Conservation (phyloP, 176 grass and related monocot genomes). For the Triticum turgidum region DNA sequence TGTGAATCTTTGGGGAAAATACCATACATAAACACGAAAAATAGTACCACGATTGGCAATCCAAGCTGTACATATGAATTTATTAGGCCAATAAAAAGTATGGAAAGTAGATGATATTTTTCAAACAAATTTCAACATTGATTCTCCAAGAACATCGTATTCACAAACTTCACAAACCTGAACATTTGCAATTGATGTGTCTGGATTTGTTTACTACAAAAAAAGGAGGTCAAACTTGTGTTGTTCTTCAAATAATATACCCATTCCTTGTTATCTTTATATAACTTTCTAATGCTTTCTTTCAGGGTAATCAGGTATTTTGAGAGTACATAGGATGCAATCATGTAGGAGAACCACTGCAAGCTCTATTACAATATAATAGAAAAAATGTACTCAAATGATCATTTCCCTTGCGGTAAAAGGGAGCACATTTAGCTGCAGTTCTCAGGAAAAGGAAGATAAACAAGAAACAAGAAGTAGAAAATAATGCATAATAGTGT, state of each 20-base stretch:
- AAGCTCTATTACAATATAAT: neutral
- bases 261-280: constrained; percentile 2
- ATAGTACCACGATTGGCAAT: too few species aligned
- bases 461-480: neutral
- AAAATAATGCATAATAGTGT: neutral
- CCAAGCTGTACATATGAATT: too few species aligned
- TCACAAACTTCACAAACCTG: neutral
- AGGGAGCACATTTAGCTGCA: neutral
- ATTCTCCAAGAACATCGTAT: neutral
- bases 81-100: too few species aligned
- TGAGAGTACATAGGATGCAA: neutral
- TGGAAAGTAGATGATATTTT: neutral
- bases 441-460: neutral
- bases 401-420: neutral
- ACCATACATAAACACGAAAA: too few species aligned
- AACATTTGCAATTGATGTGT: neutral
- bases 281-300: neutral
- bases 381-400: neutral
- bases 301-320: neutral
- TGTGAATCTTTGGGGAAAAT: too few species aligned
- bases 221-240: neutral
- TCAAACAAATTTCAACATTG: neutral
- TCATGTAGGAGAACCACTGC: neutral
- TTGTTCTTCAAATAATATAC: neutral
- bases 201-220: neutral